A percentile compares a stretch with the other conserved stretches of the same genome.
Conservation (phyloP, 768 basidiomycete genomes). For the Hericium coralloides region DNA sequence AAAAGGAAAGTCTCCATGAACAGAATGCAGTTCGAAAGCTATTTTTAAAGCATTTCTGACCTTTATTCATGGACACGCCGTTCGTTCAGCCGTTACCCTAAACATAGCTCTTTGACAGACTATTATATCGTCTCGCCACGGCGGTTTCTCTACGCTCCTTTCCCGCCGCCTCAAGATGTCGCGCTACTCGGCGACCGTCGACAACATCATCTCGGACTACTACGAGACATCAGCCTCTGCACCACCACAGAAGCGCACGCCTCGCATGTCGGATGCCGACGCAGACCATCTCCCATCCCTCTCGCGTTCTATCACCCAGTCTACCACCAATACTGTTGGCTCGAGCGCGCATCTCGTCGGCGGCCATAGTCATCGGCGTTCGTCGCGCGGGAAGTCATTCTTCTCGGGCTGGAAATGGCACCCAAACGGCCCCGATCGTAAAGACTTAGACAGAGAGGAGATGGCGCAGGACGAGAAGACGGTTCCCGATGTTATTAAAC, state of each 20-base stretch:
- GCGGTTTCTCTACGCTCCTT: not conserved
- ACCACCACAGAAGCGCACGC: constrained; percentile 9
- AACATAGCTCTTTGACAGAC: not conserved
- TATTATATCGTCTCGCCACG: not conserved
- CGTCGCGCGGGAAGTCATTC: constrained; percentile 1
- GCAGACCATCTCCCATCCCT: constrained; percentile 7
- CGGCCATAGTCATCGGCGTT: not conserved
- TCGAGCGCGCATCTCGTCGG: not conserved
- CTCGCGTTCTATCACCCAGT: constrained; percentile 4
- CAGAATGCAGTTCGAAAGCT: not conserved
- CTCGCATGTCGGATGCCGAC: constrained; percentile 11
- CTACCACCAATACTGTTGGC: not conserved
- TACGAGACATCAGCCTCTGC: constrained; percentile 8
- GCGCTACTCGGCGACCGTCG: not conserved
- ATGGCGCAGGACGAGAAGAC: constrained; percentile 7
- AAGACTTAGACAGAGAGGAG: constrained; percentile 7
- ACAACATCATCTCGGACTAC: constrained; percentile 7
- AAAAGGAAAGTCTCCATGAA: not conserved
- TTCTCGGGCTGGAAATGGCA: constrained; percentile 7
- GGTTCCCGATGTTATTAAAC: not conserved
- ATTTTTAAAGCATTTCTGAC: not conserved
- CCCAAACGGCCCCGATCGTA: not conserved
- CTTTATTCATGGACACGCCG: not conserved
- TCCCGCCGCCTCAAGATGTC: constrained; percentile 4
- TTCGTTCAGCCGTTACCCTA: not conserved